phyloP scores from a whole-genome alignment of 2,329 filamentous ascomycete species.

The Aphanocladium album region DNA sequence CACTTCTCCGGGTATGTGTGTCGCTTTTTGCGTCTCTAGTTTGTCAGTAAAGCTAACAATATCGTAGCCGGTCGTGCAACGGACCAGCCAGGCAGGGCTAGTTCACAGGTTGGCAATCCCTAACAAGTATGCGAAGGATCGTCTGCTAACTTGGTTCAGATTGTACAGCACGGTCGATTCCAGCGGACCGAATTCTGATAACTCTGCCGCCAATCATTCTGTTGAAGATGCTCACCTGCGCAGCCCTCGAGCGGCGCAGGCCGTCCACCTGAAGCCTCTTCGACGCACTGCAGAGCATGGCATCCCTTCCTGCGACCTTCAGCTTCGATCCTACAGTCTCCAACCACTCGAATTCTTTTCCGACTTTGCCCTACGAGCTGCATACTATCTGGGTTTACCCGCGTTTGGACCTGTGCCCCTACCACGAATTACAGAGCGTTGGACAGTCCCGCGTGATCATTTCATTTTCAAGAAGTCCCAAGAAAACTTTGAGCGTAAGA shows the following conservation, averaged over 20 bases:
- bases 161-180: neutral
- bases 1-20: neutral
- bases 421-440: conserved; percentile 81
- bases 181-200: neutral
- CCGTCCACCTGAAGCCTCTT: conserved; percentile 79
- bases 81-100: neutral
- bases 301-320: conserved; percentile 82
- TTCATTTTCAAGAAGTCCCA: conserved; percentile 98
- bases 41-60: neutral
- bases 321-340: conserved; percentile 84
- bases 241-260: conserved; percentile 74
- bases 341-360: conserved; percentile 90
- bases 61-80: neutral
- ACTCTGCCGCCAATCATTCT: neutral
- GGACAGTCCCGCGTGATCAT: conserved; percentile 83
- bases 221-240: conserved; percentile 34
- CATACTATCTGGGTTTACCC: conserved; percentile 86
- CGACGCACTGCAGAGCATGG: conserved; percentile 69
- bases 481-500: conserved; percentile 95
- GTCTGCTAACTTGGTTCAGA: neutral
- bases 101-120: neutral
- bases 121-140: neutral
- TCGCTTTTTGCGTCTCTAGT: neutral
- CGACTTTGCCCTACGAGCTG: conserved; percentile 90
- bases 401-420: conserved; percentile 82